Percentiles rank a stretch among this genome's conserved stretches.
These are phyloP conservation scores for Astrothelium subdiscretum DNA, from an alignment of 495 filamentous ascomycete species.

Conservation along the genomic window DNA sequence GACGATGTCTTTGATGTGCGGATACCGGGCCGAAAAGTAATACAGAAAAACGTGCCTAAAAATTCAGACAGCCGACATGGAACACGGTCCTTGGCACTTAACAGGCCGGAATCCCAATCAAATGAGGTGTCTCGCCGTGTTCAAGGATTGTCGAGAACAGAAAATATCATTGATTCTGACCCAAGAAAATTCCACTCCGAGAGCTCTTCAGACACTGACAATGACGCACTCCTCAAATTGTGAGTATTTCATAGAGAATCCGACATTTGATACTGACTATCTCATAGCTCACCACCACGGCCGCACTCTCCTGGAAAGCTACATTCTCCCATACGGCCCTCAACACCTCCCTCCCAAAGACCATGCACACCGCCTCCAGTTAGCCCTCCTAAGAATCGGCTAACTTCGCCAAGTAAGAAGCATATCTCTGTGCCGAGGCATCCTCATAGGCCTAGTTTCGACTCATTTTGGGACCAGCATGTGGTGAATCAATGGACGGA, in stretches of 20 bases:
- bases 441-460: conserved; percentile 54
- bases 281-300: conserved; percentile 20
- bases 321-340: conserved; percentile 8
- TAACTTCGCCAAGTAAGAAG: conserved; percentile 44
- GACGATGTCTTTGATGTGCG: not conserved
- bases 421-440: conserved; percentile 38
- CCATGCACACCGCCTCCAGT: conserved; percentile 29
- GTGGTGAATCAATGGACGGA: conserved; percentile 75
- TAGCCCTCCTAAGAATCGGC: conserved; percentile 33
- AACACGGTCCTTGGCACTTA: not conserved
- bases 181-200: not conserved
- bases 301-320: conserved; percentile 19
- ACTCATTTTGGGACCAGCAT: conserved; percentile 72
- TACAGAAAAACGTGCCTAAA: not conserved
- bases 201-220: not conserved
- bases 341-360: conserved; percentile 16
- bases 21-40: not conserved
- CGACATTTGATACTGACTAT: not conserved
- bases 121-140: not conserved
- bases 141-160: not conserved
- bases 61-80: not conserved
- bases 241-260: not conserved
- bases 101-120: not conserved
- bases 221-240: not conserved
- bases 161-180: not conserved